These are phyloP conservation scores for Cladorrhinum sp. DNA, from an alignment of 2,329 filamentous ascomycete species.

Conservation along the genomic window DNA sequence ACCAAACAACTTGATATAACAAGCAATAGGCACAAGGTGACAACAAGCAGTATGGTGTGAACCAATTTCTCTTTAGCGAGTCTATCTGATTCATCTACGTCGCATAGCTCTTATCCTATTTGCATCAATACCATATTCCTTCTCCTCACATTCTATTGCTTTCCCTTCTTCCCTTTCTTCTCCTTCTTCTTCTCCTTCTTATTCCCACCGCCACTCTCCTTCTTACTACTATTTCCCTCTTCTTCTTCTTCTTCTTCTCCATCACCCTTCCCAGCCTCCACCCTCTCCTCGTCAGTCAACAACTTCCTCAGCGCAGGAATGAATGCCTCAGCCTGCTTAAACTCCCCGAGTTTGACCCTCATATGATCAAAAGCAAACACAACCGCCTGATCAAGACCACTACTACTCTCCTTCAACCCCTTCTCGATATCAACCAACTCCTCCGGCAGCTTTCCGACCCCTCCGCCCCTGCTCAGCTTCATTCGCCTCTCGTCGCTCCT, in stretches of 20 bases:
- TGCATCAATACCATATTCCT: too few relatives aligned
- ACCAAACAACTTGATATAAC: too few relatives aligned
- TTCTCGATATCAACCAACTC: slow-evolving; percentile 18
- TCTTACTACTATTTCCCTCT: not conserved
- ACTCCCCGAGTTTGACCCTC: slow-evolving; percentile 67
- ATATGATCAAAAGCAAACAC: slow-evolving; percentile 78
- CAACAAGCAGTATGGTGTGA: too few relatives aligned
- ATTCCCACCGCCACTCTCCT: slow-evolving; percentile 5
- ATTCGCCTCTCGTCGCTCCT: not conserved
- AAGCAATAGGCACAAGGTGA: too few relatives aligned
- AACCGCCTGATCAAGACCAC: slow-evolving; percentile 54
- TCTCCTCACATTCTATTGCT: not conserved
- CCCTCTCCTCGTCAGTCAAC: slow-evolving; percentile 42
- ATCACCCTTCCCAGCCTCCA: slow-evolving; percentile 21
- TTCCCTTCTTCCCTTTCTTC: not conserved
- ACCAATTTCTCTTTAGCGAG: too few relatives aligned
- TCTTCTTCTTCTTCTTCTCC: not conserved
- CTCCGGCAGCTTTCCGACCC: not conserved
- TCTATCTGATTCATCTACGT: too few relatives aligned
- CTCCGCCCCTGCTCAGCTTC: slow-evolving; percentile 30
- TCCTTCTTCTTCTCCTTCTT: not conserved
- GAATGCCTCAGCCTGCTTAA: slow-evolving; percentile 62
- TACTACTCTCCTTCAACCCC: slow-evolving; percentile 14
- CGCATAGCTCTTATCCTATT: too few relatives aligned
- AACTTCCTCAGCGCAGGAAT: slow-evolving; percentile 57